phyloP scores from a whole-genome alignment of 2,329 filamentous ascomycete genomes.

The Neoarthrinium moseri region DNA sequence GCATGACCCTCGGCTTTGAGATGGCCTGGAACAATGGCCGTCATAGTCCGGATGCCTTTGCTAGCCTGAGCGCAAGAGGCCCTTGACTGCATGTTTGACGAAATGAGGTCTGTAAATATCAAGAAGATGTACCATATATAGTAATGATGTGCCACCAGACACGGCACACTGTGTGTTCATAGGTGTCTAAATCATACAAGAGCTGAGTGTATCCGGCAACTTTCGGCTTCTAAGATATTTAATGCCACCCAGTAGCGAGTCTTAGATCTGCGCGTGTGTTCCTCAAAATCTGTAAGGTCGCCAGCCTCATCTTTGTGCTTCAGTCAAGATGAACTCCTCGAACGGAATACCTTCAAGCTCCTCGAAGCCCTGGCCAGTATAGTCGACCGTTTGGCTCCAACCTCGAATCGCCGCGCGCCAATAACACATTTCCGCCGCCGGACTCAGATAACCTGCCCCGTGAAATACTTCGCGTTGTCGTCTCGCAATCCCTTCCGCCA shows the following conservation, averaged over 20 bases:
- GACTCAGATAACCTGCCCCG: constrained; percentile 43
- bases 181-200: too few relatives aligned
- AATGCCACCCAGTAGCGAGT: too few relatives aligned
- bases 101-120: constrained; percentile 15
- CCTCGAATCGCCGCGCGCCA: constrained; percentile 48
- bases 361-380: constrained; percentile 33
- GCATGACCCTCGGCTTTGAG: constrained; percentile 64
- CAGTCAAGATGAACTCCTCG: constrained; percentile 35
- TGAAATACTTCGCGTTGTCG: constrained; percentile 44
- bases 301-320: not conserved
- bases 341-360: constrained; percentile 33
- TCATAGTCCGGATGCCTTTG: constrained; percentile 79
- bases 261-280: not conserved
- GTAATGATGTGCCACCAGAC: constrained; percentile 6
- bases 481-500: constrained; percentile 45
- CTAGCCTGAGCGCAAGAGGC: constrained; percentile 66
- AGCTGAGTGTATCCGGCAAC: too few relatives aligned
- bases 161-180: too few relatives aligned
- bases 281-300: not conserved
- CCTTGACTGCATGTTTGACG: constrained; percentile 31
- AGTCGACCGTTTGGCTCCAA: constrained; percentile 41
- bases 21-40: constrained; percentile 67
- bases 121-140: constrained; percentile 16
- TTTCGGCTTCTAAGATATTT: too few relatives aligned
- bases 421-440: constrained; percentile 52